phyloP scores from a whole-genome alignment of 129 eudicot species.

The Flaveria ramosissima region DNA sequence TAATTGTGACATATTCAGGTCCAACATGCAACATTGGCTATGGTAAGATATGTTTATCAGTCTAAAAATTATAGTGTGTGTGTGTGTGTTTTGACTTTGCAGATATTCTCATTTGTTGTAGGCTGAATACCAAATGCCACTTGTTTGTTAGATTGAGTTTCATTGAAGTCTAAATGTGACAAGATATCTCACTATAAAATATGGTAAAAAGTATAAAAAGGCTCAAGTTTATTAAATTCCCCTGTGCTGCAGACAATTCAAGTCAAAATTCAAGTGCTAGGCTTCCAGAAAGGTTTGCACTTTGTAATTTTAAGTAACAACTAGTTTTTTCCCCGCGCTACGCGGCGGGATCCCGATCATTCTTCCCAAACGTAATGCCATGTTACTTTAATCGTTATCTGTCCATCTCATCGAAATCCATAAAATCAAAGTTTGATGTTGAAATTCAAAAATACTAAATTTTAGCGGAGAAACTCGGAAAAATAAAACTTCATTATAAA shows the following conservation, averaged over 20 bases:
- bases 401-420: too few relatives aligned
- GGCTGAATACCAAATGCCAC: constrained; percentile 92
- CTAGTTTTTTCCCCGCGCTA: too few relatives aligned
- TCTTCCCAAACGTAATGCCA: too few relatives aligned
- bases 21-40: constrained; percentile 59
- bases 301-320: constrained; percentile 8
- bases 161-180: constrained; percentile 88
- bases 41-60: constrained; percentile 44
- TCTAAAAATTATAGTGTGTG: not conserved
- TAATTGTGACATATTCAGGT: constrained; percentile 91
- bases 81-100: too few relatives aligned
- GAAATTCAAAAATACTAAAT: too few relatives aligned
- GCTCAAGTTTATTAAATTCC: not conserved
- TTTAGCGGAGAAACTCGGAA: too few relatives aligned
- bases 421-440: too few relatives aligned
- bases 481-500: too few relatives aligned
- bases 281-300: constrained; percentile 90
- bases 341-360: too few relatives aligned
- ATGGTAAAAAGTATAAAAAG: not conserved
- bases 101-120: constrained; percentile 34
- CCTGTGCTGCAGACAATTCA: constrained; percentile 50
- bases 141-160: constrained; percentile 78
- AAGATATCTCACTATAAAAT: constrained; percentile 41
- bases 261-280: constrained; percentile 71
- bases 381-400: too few relatives aligned